These are phyloP conservation scores for Aspergillus sp. DNA, from an alignment of 2,329 filamentous ascomycete genomes.

Conservation along the genomic window DNA sequence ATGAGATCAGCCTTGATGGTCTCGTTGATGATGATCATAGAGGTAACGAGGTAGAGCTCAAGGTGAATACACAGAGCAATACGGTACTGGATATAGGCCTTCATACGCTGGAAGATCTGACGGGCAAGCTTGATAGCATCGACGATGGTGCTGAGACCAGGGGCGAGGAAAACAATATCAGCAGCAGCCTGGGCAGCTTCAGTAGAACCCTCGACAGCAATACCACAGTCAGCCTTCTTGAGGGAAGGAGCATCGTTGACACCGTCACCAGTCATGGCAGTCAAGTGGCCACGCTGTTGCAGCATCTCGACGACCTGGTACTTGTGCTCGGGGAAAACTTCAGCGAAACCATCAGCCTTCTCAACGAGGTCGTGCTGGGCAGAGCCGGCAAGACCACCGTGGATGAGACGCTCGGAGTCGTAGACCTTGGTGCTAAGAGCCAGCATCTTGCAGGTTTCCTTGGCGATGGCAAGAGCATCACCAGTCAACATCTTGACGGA, in stretches of 20 bases:
- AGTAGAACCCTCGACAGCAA: slow-evolving; percentile 69
- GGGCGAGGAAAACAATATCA: slow-evolving; percentile 73
- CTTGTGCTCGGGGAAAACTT: slow-evolving; percentile 75
- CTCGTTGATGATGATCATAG: slow-evolving; percentile 79
- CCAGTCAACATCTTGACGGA: slow-evolving; percentile 80
- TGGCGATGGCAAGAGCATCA: slow-evolving; percentile 76
- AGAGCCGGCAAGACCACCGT: slow-evolving; percentile 71
- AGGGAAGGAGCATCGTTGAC: slow-evolving; percentile 73
- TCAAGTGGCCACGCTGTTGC: slow-evolving; percentile 70
- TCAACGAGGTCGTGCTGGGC: slow-evolving; percentile 76
- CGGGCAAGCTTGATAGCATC: slow-evolving; percentile 72
- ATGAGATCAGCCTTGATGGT: slow-evolving; percentile 71
- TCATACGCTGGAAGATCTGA: slow-evolving; percentile 77
- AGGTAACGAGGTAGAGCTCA: slow-evolving; percentile 74
- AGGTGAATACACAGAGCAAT: slow-evolving; percentile 72
- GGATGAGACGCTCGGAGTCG: slow-evolving; percentile 75
- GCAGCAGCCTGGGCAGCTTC: slow-evolving; percentile 71
- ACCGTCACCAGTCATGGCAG: slow-evolving; percentile 75
- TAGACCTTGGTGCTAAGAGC: slow-evolving; percentile 78
- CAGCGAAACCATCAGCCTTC: slow-evolving; percentile 71
- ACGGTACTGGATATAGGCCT: slow-evolving; percentile 75
- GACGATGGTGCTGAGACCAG: slow-evolving; percentile 70
- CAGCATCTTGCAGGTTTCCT: slow-evolving; percentile 81
- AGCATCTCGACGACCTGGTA: slow-evolving; percentile 76
- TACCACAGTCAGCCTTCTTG: slow-evolving; percentile 74